Evolutionary conservation across 305 asterid genomes (phyloP).

Genomic region (Lippia alba): DNA sequence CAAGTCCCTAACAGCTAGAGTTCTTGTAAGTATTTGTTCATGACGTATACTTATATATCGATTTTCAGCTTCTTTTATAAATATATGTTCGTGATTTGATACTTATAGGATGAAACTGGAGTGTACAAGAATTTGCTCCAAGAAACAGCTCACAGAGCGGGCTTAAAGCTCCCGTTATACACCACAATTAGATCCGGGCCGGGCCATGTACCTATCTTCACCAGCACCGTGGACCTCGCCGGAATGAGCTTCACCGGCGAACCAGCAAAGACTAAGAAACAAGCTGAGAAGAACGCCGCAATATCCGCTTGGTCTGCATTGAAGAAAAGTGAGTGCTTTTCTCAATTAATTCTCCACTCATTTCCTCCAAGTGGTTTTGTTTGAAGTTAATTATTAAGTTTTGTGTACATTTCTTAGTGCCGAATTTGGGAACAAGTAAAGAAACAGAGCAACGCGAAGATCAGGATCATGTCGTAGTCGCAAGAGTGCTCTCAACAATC

Average conservation of each 20-base stretch:
- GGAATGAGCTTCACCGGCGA: constrained; percentile 57
- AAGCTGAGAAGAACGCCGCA: constrained; percentile 67
- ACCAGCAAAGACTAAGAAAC: constrained; percentile 59
- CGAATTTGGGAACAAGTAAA: constrained; percentile 36
- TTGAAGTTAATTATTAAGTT: not conserved
- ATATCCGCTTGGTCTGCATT: constrained; percentile 62
- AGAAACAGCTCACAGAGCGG: constrained; percentile 65
- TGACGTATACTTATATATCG: not conserved
- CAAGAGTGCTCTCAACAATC: constrained; percentile 30
- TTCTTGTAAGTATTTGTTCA: constrained; percentile 50
- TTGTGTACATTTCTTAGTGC: constrained; percentile 36
- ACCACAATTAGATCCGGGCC: constrained; percentile 58
- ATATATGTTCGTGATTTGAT: not conserved
- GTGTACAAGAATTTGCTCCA: constrained; percentile 63
- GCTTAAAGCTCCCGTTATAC: constrained; percentile 50
- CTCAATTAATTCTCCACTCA: not conserved
- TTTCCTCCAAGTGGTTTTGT: not conserved
- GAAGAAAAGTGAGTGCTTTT: constrained; percentile 39
- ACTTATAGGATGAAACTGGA: constrained; percentile 58
- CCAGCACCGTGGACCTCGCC: constrained; percentile 60
- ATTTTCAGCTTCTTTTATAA: not conserved
- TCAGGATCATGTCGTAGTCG: constrained; percentile 25
- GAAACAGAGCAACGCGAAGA: constrained; percentile 23
- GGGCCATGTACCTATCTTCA: constrained; percentile 55
- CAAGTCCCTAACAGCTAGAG: constrained; percentile 56